Conservation (phyloP, 2,329 filamentous ascomycete species). For the Zasmidium angulare region DNA sequence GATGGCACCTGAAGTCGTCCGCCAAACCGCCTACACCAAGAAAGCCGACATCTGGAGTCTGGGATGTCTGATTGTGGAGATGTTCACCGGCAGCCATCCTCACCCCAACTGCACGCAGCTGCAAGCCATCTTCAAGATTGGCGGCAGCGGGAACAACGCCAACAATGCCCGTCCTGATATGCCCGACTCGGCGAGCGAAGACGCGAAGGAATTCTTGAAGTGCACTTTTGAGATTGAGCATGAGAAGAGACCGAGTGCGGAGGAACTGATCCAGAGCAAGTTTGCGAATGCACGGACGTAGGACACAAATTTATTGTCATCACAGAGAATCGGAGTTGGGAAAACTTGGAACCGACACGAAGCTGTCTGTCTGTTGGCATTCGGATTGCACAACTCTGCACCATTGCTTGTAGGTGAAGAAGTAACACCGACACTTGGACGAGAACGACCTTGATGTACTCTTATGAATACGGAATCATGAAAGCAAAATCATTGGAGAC, state of each 20-base stretch:
- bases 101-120: conserved; percentile 97
- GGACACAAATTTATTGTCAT: not conserved
- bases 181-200: conserved; percentile 79
- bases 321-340: not conserved
- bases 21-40: conserved; percentile 94
- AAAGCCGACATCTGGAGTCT: conserved; percentile 99
- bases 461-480: not conserved
- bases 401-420: too few relatives aligned
- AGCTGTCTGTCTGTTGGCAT: too few relatives aligned
- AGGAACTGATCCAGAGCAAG: conserved; percentile 79
- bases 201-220: conserved; percentile 78
- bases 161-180: conserved; percentile 76
- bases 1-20: conserved; percentile 99
- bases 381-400: too few relatives aligned
- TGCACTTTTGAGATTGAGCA: conserved; percentile 96
- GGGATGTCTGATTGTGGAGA: conserved; percentile 94
- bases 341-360: too few relatives aligned
- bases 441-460: not conserved
- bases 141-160: conserved; percentile 61
- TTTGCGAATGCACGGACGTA: conserved; percentile 51
- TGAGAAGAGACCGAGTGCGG: conserved; percentile 85
- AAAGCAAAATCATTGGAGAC: too few relatives aligned
- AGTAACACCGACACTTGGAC: too few relatives aligned
- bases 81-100: conserved; percentile 96
- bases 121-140: conserved; percentile 97